Conservation (phyloP, 352 stramenopile genomes). For the Pythium folliculosum region DNA sequence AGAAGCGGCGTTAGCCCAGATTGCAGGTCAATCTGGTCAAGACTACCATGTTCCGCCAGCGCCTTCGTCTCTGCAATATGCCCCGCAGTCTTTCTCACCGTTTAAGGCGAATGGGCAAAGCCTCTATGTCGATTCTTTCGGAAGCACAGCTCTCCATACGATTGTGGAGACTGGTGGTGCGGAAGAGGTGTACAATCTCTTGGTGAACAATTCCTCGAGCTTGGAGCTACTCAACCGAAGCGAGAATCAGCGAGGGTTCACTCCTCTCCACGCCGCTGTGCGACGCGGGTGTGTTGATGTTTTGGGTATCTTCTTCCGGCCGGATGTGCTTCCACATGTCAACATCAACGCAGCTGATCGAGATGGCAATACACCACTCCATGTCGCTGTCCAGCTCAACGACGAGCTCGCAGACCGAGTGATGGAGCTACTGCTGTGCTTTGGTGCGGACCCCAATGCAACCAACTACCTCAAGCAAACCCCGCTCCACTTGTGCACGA, state of each 20-base stretch:
- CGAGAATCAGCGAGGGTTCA: constrained; percentile 58
- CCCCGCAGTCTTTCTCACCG: not conserved
- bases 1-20: constrained; percentile 52
- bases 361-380: constrained; percentile 71
- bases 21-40: constrained; percentile 17
- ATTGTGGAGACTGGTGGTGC: constrained; percentile 44
- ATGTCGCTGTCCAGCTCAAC: constrained; percentile 61
- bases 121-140: constrained; percentile 49
- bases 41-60: not conserved
- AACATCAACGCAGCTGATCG: constrained; percentile 65
- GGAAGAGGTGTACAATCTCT: constrained; percentile 50
- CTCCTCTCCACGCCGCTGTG: constrained; percentile 68
- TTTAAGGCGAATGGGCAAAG: constrained; percentile 1
- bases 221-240: constrained; percentile 54
- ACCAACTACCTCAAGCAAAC: constrained; percentile 77
- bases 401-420: constrained; percentile 63
- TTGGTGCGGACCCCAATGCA: constrained; percentile 62
- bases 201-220: constrained; percentile 43
- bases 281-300: constrained; percentile 60
- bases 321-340: constrained; percentile 68
- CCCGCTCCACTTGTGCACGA: constrained; percentile 67
- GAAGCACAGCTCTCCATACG: constrained; percentile 58
- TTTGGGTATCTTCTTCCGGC: constrained; percentile 74
- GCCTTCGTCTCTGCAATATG: not conserved
- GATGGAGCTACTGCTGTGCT: constrained; percentile 68